These are phyloP conservation scores for Sporisorium iseilematis-ciliati DNA, from an alignment of 1,284 basidiomycete species.

Conservation along the genomic window DNA sequence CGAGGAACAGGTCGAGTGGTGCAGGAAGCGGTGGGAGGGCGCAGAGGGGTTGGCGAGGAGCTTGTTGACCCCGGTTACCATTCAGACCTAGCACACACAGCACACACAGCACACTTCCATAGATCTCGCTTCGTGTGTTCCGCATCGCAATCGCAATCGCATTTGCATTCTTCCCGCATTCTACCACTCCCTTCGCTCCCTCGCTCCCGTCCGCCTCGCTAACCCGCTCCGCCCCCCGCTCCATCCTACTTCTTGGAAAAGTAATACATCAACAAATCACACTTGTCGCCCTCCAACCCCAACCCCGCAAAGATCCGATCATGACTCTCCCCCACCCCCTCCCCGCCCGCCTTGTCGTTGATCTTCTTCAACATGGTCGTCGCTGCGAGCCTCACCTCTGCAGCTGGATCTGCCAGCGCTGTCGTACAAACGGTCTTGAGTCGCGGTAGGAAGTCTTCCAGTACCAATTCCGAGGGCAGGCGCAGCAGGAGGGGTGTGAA, in stretches of 20 bases:
- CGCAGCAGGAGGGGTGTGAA: conserved; percentile 35
- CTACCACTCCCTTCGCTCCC: too few relatives aligned
- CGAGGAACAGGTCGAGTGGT: conserved; percentile 28
- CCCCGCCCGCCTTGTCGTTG: conserved; percentile 8
- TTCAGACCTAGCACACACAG: conserved; percentile 2
- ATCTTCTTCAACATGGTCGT: conserved; percentile 32
- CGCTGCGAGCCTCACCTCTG: conserved; percentile 18
- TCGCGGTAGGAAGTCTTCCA: conserved; percentile 55
- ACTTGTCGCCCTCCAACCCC: conserved; percentile 7
- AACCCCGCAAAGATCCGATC: conserved; percentile 33
- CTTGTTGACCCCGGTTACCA: conserved; percentile 28
- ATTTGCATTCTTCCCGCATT: too few relatives aligned
- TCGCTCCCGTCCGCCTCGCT: too few relatives aligned
- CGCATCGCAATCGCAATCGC: too few relatives aligned
- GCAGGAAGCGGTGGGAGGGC: conserved; percentile 17
- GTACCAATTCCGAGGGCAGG: conserved; percentile 47
- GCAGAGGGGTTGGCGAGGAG: conserved; percentile 19
- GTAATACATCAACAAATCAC: conserved; percentile 57
- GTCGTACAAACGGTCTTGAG: neutral
- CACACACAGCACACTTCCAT: too few relatives aligned
- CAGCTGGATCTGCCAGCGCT: neutral
- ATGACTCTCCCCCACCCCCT: conserved; percentile 18
- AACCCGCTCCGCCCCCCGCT: too few relatives aligned
- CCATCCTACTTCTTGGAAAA: conserved; percentile 33
- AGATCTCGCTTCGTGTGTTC: too few relatives aligned